phyloP scores from a whole-genome alignment of 2,329 filamentous ascomycete species.

The Botryosphaeria dothidea region DNA sequence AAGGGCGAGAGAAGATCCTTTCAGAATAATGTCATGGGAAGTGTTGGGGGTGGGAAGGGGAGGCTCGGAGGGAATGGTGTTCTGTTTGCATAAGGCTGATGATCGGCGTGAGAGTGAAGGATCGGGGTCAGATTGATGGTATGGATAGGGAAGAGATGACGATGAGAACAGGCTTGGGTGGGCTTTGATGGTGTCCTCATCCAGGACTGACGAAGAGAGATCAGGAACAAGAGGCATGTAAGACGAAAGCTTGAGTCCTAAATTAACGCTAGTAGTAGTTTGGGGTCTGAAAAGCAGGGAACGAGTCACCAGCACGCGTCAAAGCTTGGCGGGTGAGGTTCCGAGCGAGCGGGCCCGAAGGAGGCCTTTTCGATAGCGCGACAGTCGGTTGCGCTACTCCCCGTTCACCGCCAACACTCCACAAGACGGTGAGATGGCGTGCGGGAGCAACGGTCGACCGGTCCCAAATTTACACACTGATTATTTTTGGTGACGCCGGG shows the following conservation, averaged over 20 bases:
- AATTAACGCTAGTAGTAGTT: not conserved
- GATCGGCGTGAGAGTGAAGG: not conserved
- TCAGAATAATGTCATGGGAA: not conserved
- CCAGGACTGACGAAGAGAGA: not conserved
- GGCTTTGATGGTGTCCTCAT: not conserved
- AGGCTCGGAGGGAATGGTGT: constrained; percentile 4
- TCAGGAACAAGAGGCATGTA: not conserved
- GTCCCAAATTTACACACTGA: not conserved
- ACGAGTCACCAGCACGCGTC: not conserved
- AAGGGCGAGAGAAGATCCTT: not conserved
- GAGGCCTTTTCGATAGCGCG: not conserved
- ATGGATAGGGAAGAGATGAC: not conserved
- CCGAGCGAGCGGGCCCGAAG: not conserved
- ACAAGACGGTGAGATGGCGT: too few relatives aligned
- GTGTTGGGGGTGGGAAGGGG: constrained; percentile 16
- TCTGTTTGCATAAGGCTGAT: constrained; percentile 2
- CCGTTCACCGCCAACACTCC: not conserved
- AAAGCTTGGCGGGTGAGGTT: constrained; percentile 8
- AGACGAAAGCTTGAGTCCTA: not conserved
- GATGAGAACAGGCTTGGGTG: not conserved
- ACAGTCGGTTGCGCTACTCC: not conserved
- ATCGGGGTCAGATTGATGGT: not conserved
- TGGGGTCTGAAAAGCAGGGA: not conserved
- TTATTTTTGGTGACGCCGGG: not conserved
- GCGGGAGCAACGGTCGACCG: constrained; percentile 1